Percentiles rank a stretch among this genome's conserved stretches.
These are phyloP conservation scores for Saccharomyces uvarum DNA, from an alignment of 1,139 yeast genomes.

Conservation along the genomic window DNA sequence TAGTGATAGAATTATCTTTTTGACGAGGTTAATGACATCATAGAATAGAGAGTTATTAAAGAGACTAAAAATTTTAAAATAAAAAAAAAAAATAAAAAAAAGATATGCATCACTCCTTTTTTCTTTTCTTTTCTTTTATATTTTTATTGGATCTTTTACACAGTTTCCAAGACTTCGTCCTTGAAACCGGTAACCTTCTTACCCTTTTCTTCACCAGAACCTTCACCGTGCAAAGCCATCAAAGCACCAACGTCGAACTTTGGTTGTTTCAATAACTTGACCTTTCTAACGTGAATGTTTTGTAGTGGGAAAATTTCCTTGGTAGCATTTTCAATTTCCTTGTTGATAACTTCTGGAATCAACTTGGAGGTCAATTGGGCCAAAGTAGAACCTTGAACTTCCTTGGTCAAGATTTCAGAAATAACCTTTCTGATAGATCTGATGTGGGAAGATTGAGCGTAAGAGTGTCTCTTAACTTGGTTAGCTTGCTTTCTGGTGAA, in stretches of 20 bases:
- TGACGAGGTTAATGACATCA: conserved; percentile 1
- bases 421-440: conserved; percentile 70
- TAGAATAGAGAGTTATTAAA: background rate
- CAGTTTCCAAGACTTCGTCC: conserved; percentile 84
- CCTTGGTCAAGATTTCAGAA: conserved; percentile 78
- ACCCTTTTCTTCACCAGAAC: conserved; percentile 75
- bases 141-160: conserved; percentile 36
- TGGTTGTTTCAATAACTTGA: conserved; percentile 84
- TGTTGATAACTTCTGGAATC: conserved; percentile 86
- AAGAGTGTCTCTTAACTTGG: conserved; percentile 86
- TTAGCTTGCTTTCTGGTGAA: conserved; percentile 87
- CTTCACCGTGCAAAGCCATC: conserved; percentile 88
- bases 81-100: background rate
- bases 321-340: conserved; percentile 82
- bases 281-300: conserved; percentile 88
- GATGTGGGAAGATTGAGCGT: conserved; percentile 85
- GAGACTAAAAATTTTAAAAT: background rate
- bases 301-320: conserved; percentile 81
- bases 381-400: conserved; percentile 75
- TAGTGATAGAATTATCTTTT: background rate
- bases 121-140: background rate
- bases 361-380: conserved; percentile 83
- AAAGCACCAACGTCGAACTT: conserved; percentile 84
- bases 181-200: conserved; percentile 85
- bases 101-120: conserved; percentile 1